A percentile compares a stretch with the other conserved stretches of the same genome.
phyloP scores from a whole-genome alignment of 208 protist species.

The Leishmania aethiopica region DNA sequence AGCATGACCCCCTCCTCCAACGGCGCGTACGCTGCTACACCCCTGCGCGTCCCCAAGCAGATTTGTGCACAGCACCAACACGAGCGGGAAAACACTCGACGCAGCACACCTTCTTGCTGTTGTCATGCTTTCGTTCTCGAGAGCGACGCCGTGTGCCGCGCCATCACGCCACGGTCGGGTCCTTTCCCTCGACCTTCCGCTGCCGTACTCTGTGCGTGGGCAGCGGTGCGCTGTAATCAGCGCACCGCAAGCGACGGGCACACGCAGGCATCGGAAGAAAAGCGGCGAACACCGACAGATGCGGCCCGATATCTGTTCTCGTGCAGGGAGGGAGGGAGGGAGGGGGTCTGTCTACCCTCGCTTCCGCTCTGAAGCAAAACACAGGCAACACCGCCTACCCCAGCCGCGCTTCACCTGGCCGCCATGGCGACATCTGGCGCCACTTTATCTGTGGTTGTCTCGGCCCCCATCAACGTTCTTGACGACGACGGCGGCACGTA shows the following conservation, averaged over 20 bases:
- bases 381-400: not conserved
- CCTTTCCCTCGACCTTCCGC: not conserved
- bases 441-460: not conserved
- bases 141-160: not conserved
- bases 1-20: not conserved
- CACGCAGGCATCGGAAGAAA: not conserved
- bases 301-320: not conserved
- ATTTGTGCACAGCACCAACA: not conserved
- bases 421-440: not conserved
- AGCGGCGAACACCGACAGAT: not conserved
- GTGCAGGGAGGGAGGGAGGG: not conserved
- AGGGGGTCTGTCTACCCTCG: not conserved
- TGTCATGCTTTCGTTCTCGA: not conserved
- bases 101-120: not conserved
- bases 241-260: not conserved
- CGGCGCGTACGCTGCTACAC: too few species aligned
- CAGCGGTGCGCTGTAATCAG: not conserved
- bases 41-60: not conserved
- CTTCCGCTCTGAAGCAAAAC: not conserved
- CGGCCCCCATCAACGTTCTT: not conserved
- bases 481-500: slow-evolving; percentile 25
- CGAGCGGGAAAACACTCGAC: not conserved
- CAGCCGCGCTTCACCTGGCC: not conserved
- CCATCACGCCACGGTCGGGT: not conserved
- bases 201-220: not conserved